Evolutionary conservation across 176 grass and related monocot species (phyloP), one percentile per base, ranked within the genome.

Genomic region (Eragrostis curvula): DNA sequence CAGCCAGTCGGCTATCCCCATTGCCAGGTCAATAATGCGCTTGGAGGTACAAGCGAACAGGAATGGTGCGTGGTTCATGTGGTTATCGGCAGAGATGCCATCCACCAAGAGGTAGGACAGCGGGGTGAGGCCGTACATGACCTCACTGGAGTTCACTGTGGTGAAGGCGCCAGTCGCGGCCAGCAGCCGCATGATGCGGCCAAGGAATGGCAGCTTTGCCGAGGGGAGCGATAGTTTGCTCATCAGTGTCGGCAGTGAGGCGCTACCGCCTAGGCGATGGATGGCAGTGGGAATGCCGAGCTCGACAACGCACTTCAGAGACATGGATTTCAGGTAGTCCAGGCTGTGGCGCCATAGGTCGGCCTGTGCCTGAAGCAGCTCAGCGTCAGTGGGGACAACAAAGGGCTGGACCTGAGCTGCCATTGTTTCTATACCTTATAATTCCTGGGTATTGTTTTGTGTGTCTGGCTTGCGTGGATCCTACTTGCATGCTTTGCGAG

Each of bases 181-280:
- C 27, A 91, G 57, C 16, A 80, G 1, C 55, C 85, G 84, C 84
- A 91, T 79, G 8, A 91, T 50, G 43, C 84, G 84, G 27, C 30
- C 23, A 21, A 87, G 81, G 68, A 32, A 53, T 17, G 40, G 51
- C 21, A 53, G 41, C 43, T 51, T 74, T 17, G 25, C 15, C 11
- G 59, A 1, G 16, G 82, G 68, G 14, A 74, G 47, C 10, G 79
- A 75, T 15, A 91, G 60, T 17, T 73, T 40, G 6, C 74, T 13
- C 21, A 62, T 58, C 5, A 89, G 52, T 17, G 71, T 49, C 11
- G 48, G 32, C 12, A 87, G 39, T 9, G 84, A 62, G 18, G 79
- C 49, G 39, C 69, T 14, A 9, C 81, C 25, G 52, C 89, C 89
- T 28, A 80, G 67, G 14, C 39, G 32, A n/a, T 56, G 45, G 60